phyloP scores from a whole-genome alignment of 345 rosid genomes.

The Microcos paniculata region DNA sequence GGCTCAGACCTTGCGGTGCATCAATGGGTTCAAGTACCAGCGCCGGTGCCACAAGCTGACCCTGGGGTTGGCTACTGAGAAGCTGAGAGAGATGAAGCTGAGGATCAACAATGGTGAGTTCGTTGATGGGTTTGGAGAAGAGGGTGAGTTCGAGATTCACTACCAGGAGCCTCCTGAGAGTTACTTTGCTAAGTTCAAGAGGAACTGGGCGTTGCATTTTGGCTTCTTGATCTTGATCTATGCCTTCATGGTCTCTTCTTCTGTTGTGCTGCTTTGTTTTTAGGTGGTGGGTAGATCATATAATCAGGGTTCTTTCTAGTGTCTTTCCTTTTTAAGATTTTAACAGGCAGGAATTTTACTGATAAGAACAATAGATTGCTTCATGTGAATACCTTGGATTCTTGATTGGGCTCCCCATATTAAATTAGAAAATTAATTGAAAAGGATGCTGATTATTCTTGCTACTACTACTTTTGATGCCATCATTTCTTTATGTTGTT shows the following conservation, averaged over 20 bases:
- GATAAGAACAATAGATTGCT: neutral
- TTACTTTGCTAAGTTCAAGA: conserved; percentile 91
- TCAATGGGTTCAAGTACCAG: conserved; percentile 98
- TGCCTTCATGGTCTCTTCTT: conserved; percentile 74
- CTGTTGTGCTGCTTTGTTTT: conserved; percentile 82
- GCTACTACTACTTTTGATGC: no score
- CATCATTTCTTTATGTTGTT: neutral
- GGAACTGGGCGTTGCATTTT: conserved; percentile 94
- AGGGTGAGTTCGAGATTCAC: conserved; percentile 83
- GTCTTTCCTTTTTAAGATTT: neutral
- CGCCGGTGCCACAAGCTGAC: conserved; percentile 97
- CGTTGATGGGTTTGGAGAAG: conserved; percentile 39
- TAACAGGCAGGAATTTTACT: neutral
- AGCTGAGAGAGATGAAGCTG: conserved; percentile 74
- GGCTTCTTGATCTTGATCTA: conserved; percentile 86
- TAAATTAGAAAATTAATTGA: neutral
- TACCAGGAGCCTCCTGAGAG: conserved; percentile 96
- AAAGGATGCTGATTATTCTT: neutral
- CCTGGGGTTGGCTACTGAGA: conserved; percentile 84
- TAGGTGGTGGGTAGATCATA: conserved; percentile 23
- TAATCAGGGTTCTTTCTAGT: neutral
- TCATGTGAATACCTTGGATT: conserved; percentile 6
- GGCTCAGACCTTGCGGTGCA: conserved; percentile 88
- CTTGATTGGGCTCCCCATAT: neutral
- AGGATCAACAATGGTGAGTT: conserved; percentile 46